phyloP scores from a whole-genome alignment of 2,329 filamentous ascomycete genomes.

The Cordyceps fumosorosea region DNA sequence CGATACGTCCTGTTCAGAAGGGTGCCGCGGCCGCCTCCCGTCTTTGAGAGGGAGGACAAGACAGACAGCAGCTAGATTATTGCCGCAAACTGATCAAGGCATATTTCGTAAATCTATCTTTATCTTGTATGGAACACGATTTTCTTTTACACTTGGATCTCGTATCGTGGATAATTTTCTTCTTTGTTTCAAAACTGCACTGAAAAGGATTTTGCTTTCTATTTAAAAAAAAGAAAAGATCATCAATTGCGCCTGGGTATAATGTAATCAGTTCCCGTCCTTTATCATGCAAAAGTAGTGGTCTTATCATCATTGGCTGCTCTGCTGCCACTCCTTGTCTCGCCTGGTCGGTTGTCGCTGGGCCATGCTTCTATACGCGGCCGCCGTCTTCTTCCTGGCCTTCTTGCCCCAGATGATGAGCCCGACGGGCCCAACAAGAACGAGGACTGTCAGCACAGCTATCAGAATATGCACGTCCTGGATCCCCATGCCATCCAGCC shows the following conservation, averaged over 20 bases:
- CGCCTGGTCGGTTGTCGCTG: constrained; percentile 2
- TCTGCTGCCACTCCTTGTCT: neutral
- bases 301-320: neutral
- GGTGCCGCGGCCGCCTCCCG: constrained; percentile 25
- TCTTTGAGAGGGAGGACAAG: constrained; percentile 18
- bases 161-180: too few species aligned
- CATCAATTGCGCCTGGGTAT: too few species aligned
- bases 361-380: constrained; percentile 10
- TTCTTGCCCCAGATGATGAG: constrained; percentile 16
- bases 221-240: too few species aligned
- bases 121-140: neutral
- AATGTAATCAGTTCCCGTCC: too few species aligned
- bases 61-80: neutral
- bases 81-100: neutral
- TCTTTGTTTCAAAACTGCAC: too few species aligned
- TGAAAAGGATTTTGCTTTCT: too few species aligned
- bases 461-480: constrained; percentile 14
- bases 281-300: too few species aligned
- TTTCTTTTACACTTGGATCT: too few species aligned
- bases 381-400: constrained; percentile 10
- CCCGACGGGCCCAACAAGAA: constrained; percentile 12
- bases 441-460: constrained; percentile 1
- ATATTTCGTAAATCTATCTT: neutral
- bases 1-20: constrained; percentile 29
- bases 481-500: constrained; percentile 21